Base-by-base conservation (phyloP, 176 grass and related monocot species). In the Cymbopogon citratus region DNA sequence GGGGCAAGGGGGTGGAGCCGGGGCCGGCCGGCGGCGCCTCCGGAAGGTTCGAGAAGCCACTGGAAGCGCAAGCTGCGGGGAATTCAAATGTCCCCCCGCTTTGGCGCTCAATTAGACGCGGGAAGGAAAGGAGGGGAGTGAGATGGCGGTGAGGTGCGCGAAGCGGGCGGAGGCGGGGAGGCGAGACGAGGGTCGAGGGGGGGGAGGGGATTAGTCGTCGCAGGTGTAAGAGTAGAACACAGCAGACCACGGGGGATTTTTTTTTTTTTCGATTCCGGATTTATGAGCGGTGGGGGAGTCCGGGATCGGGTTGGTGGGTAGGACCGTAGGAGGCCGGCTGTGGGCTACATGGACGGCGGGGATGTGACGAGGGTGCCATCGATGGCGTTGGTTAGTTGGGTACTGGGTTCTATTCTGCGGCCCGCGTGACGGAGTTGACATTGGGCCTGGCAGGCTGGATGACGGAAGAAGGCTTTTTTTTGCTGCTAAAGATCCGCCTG, bases 51-150 rank as follows among this genome's bases (percentile, higher is more conserved):
- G 59, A 76, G 79, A 82, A 76, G 19, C 71, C 57, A 28, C 64
- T 38, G 29, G 28, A 69, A 69, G 86, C 38, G 29, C 36, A 38
- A 63, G 73, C 26, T 12, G 62, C 56, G 64, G 78, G 54, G 29
- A 91, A 73, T 86, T 99, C 92, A 91, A 95, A 98, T 79, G 90
- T 25, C 6, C 63, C 65, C 73, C 84, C 76, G 83, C 63, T 82
- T 94, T 88, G 82, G 90, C 90, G 93, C 88, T 94, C 51, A 92
- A 90, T 92, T 87, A 84, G 74, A 85, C 72, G 78, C 70, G 76
- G 60, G 59, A 46, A 45, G 69, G 66, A 63, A 59, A 82, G 67
- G 71, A 34, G 69, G 86, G 75, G 36, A 44, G 31, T 75, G 85
- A 74, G 87, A 80, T 79, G 92, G 85, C 82, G 92, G 78, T 83